Evolutionary conservation across 257 asterid species (phyloP).

Genomic region (Verbena officinalis): DNA sequence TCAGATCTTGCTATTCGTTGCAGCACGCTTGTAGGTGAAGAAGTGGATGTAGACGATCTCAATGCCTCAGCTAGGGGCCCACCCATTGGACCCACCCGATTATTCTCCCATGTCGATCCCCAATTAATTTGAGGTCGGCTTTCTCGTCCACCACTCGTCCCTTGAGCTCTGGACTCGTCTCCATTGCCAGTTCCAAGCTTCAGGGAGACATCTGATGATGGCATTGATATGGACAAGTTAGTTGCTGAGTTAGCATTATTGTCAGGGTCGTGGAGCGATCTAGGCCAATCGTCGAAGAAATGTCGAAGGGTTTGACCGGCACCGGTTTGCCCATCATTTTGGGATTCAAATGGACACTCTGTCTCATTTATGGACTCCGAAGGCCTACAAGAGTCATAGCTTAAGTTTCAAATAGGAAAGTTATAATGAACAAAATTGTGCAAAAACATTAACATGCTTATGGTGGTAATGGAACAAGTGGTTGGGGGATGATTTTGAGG

Average conservation of each 20-base stretch:
- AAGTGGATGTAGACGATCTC: constrained; percentile 54
- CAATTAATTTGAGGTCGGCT: constrained; percentile 37
- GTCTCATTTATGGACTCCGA: constrained; percentile 39
- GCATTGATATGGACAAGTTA: constrained; percentile 58
- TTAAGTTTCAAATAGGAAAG: neutral
- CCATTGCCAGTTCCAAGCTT: constrained; percentile 61
- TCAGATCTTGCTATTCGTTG: constrained; percentile 45
- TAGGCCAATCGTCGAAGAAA: constrained; percentile 89
- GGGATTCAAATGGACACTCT: constrained; percentile 37
- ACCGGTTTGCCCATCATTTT: constrained; percentile 33
- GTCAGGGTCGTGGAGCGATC: constrained; percentile 44
- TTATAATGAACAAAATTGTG: neutral
- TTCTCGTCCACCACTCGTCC: constrained; percentile 29
- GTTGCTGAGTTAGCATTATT: constrained; percentile 39
- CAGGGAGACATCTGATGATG: constrained; percentile 60
- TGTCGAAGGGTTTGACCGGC: constrained; percentile 61
- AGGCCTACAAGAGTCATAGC: constrained; percentile 40
- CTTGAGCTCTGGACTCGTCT: constrained; percentile 24
- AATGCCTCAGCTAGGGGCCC: constrained; percentile 91
- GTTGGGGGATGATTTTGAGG: constrained; percentile 36
- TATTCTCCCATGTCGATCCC: constrained; percentile 48
- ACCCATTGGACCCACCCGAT: constrained; percentile 54
- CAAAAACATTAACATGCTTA: constrained; percentile 5
- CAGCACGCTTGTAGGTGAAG: constrained; percentile 74
- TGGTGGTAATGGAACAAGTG: constrained; percentile 22